A percentile compares a stretch with the other conserved stretches of the same genome.
phyloP scores from a whole-genome alignment of 805 yeast species.

The Saccharomycopsis sp. region DNA sequence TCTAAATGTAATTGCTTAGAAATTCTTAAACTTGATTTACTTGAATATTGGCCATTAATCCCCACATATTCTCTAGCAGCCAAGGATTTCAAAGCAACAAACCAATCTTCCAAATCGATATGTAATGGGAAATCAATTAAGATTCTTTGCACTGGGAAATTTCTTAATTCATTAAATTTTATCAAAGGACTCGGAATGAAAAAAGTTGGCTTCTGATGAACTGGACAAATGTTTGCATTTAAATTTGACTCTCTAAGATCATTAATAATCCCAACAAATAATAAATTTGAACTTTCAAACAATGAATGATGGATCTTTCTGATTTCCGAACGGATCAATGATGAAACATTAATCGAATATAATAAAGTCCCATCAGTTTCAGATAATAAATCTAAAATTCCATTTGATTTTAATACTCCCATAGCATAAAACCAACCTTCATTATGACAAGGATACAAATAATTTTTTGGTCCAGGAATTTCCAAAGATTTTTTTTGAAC shows the following conservation, averaged over 20 bases:
- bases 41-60: conserved; percentile 21
- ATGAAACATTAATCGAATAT: conserved; percentile 50
- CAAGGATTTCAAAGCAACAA: conserved; percentile 58
- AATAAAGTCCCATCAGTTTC: conserved; percentile 59
- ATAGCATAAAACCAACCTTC: conserved; percentile 70
- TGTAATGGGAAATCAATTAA: conserved; percentile 58
- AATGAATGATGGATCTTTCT: conserved; percentile 58
- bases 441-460: conserved; percentile 11
- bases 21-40: conserved; percentile 39
- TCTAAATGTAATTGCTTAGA: conserved; percentile 49
- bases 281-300: conserved; percentile 48
- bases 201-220: conserved; percentile 8
- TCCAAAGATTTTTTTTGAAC: conserved; percentile 18
- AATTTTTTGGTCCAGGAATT: conserved; percentile 10
- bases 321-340: conserved; percentile 52
- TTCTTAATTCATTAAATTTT: conserved; percentile 15
- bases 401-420: conserved; percentile 63
- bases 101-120: conserved; percentile 73
- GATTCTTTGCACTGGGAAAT: conserved; percentile 30
- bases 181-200: conserved; percentile 14
- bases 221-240: conserved; percentile 15
- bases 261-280: conserved; percentile 51
- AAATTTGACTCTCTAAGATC: conserved; percentile 38
- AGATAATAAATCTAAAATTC: conserved; percentile 49
- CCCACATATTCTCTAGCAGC: conserved; percentile 47